A percentile compares a stretch with the other conserved stretches of the same genome.
phyloP scores from a whole-genome alignment of 305 asterid genomes.

The Petunia hybrid region DNA sequence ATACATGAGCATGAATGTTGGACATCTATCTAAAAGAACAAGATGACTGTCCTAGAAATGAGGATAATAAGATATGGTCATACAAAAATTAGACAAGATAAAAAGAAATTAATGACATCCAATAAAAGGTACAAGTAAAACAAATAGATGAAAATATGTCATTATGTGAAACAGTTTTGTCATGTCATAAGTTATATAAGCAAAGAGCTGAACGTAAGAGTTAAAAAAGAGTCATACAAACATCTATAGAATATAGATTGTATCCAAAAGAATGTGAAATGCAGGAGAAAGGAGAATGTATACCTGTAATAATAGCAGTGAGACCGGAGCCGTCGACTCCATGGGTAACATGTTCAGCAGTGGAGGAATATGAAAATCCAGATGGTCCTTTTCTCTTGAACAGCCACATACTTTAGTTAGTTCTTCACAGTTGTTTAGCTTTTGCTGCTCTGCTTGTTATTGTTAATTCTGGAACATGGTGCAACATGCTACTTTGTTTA shows the following conservation, averaged over 20 bases:
- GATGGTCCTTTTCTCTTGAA: conserved; percentile 55
- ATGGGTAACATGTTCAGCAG: conserved; percentile 73
- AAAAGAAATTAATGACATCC: not conserved
- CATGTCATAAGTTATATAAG: not conserved
- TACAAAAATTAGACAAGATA: not conserved
- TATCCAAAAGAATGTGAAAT: not conserved
- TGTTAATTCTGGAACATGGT: no score
- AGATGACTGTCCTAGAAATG: not conserved
- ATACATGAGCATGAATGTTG: not conserved
- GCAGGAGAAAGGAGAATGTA: not conserved
- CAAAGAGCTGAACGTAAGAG: not conserved
- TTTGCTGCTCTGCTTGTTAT: no score
- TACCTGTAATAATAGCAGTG: conserved; percentile 91
- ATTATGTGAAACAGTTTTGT: not conserved
- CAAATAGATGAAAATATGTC: not conserved
- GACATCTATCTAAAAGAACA: not conserved
- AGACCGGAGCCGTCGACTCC: conserved; percentile 75
- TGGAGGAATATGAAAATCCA: conserved; percentile 69
- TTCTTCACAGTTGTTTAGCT: no score
- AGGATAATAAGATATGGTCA: not conserved
- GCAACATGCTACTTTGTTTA: no score
- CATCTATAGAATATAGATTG: not conserved
- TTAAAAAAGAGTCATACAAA: not conserved
- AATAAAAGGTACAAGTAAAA: not conserved
- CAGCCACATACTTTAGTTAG: conserved; percentile 50